Conservation (phyloP, 352 stramenopile genomes). For the Globisporangium echinulatum region DNA sequence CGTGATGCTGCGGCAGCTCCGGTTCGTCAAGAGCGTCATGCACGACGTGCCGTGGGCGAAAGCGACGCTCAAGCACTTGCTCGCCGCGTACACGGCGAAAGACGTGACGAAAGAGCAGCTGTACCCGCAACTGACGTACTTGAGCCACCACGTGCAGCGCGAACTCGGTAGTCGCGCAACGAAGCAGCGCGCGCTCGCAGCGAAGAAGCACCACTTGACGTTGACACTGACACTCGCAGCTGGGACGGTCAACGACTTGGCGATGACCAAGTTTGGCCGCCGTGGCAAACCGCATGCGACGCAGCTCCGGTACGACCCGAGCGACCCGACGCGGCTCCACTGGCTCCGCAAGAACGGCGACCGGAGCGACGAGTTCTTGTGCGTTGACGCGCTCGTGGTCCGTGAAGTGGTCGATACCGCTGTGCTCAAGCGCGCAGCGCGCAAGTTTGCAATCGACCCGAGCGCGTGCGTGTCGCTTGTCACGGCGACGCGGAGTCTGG, state of each 20-base stretch:
- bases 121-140: slow-evolving; percentile 64
- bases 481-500: slow-evolving; percentile 40
- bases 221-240: slow-evolving; percentile 55
- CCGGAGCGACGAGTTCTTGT: slow-evolving; percentile 50
- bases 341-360: slow-evolving; percentile 78
- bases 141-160: slow-evolving; percentile 63
- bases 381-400: slow-evolving; percentile 45
- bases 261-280: slow-evolving; percentile 64
- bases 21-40: slow-evolving; percentile 82
- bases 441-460: slow-evolving; percentile 32
- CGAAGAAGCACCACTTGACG: slow-evolving; percentile 59
- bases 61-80: slow-evolving; percentile 48
- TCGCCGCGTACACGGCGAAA: slow-evolving; percentile 69
- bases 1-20: slow-evolving; percentile 74
- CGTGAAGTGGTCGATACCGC: slow-evolving; percentile 20
- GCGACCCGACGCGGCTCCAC: slow-evolving; percentile 52
- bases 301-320: slow-evolving; percentile 65
- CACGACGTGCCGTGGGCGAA: slow-evolving; percentile 82
- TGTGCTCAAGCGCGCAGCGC: slow-evolving; percentile 44
- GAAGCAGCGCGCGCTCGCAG: slow-evolving; percentile 36
- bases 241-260: slow-evolving; percentile 56
- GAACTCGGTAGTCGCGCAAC: slow-evolving; percentile 37
- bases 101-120: slow-evolving; percentile 67
- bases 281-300: slow-evolving; percentile 66
- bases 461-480: slow-evolving; percentile 49